phyloP scores from a whole-genome alignment of 441 rosid species.

The Pelargonium cotyledonis region DNA sequence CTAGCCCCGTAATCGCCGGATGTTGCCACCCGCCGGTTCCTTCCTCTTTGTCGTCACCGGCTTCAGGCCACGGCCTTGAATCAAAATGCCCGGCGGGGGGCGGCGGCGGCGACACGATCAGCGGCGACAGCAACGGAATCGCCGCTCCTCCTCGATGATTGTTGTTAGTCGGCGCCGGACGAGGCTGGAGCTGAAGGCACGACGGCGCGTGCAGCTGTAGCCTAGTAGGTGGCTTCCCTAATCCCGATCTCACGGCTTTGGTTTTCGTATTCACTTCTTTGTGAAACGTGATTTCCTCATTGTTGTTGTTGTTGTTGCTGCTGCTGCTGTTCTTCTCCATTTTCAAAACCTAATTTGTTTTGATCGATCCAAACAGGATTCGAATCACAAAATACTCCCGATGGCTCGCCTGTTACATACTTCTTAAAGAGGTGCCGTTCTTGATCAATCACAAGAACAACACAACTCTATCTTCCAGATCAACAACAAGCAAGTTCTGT shows the following conservation, averaged over 20 bases:
- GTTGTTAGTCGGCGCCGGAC: too few species aligned
- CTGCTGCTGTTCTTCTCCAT: constrained; percentile 34
- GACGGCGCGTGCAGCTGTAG: constrained; percentile 51
- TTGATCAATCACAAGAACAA: too few species aligned
- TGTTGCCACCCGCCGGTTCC: constrained; percentile 20
- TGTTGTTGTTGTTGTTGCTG: too few species aligned
- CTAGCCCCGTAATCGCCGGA: constrained; percentile 16
- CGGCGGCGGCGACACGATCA: constrained; percentile 30
- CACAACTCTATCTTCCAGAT: too few species aligned
- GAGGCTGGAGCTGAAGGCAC: constrained; percentile 28
- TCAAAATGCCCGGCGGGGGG: not conserved
- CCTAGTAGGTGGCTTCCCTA: constrained; percentile 43
- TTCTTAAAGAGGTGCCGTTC: too few species aligned
- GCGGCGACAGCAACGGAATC: constrained; percentile 65
- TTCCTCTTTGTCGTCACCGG: too few species aligned
- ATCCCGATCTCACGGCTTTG: constrained; percentile 7
- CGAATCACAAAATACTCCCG: too few species aligned
- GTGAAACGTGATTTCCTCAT: constrained; percentile 22
- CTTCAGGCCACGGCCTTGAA: too few species aligned
- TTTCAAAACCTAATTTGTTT: not conserved
- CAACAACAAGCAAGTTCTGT: too few species aligned
- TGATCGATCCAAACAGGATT: too few species aligned
- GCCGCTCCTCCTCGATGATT: constrained; percentile 16
- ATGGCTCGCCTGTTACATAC: too few species aligned
- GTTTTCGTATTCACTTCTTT: constrained; percentile 17